Percentiles rank a stretch among this genome's conserved stretches.
Conservation (phyloP, 2,329 filamentous ascomycete genomes). For the Fusarium papillatum region DNA sequence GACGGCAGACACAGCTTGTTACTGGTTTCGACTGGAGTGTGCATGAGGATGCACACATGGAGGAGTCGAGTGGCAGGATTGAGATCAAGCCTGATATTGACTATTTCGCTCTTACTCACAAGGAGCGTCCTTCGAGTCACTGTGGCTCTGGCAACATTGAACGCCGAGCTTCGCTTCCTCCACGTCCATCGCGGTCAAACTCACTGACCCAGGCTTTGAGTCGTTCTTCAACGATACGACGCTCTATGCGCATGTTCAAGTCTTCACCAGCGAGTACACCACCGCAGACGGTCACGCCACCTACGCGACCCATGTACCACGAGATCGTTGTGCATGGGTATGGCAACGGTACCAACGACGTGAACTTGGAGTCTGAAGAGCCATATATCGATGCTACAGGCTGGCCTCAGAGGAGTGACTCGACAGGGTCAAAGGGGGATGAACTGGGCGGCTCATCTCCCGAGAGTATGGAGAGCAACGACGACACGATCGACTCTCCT, state of each 20-base stretch:
- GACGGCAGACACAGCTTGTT: slow-evolving; percentile 46
- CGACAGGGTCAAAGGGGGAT: slow-evolving; percentile 44
- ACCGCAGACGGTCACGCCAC: slow-evolving; percentile 25
- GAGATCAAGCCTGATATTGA: slow-evolving; percentile 70
- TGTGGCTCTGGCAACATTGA: slow-evolving; percentile 27
- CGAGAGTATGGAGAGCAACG: slow-evolving; percentile 44
- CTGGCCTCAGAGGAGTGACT: slow-evolving; percentile 41
- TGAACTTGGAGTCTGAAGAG: slow-evolving; percentile 41
- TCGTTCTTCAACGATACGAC: slow-evolving; percentile 50
- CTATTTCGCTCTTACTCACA: slow-evolving; percentile 62
- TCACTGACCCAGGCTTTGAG: slow-evolving; percentile 48
- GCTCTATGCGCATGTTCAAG: slow-evolving; percentile 50
- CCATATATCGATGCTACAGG: slow-evolving; percentile 14
- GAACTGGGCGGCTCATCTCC: slow-evolving; percentile 34
- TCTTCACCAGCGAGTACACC: slow-evolving; percentile 31
- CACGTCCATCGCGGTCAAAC: slow-evolving; percentile 45
- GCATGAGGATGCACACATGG: slow-evolving; percentile 11
- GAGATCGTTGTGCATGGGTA: slow-evolving; percentile 68
- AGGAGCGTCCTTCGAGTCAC: slow-evolving; percentile 27
- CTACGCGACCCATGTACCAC: slow-evolving; percentile 51
- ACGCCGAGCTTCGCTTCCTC: slow-evolving; percentile 29
- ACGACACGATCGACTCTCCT: slow-evolving; percentile 44
- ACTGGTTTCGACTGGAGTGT: slow-evolving; percentile 23
- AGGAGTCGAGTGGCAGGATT: slow-evolving; percentile 33
- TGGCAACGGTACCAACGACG: slow-evolving; percentile 64